phyloP scores from a whole-genome alignment of 129 eudicot species.

The Mikania micrantha region DNA sequence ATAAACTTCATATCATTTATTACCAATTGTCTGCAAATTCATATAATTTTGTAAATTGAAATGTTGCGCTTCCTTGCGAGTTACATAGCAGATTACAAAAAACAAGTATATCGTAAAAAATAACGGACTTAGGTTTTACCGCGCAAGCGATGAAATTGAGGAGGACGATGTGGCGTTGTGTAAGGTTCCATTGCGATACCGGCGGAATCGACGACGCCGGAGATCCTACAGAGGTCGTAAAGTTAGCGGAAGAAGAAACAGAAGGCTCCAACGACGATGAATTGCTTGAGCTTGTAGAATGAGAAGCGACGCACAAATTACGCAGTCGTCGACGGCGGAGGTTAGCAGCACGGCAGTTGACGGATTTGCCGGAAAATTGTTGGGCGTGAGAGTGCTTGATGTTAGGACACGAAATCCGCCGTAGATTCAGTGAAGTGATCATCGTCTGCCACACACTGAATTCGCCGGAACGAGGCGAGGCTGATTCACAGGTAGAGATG shows the following conservation, averaged over 20 bases:
- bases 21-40: background rate
- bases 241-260: conserved; percentile 31
- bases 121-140: conserved; percentile 22
- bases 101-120: background rate
- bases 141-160: conserved; percentile 76
- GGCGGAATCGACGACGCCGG: conserved; percentile 27
- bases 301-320: conserved; percentile 24
- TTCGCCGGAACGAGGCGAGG: conserved; percentile 19
- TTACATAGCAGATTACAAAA: background rate
- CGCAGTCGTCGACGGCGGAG: conserved; percentile 14
- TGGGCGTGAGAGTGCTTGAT: background rate
- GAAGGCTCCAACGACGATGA: conserved; percentile 34
- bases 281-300: conserved; percentile 22
- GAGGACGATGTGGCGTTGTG: conserved; percentile 63
- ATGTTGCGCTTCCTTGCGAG: background rate
- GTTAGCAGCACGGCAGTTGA: background rate
- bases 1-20: background rate
- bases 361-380: conserved; percentile 8
- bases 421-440: conserved; percentile 25
- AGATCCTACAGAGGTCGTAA: conserved; percentile 51
- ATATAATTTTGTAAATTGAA: background rate
- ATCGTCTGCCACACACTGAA: conserved; percentile 18
- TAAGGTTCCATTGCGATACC: conserved; percentile 37
- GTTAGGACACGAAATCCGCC: conserved; percentile 16
- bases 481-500: background rate